Evolutionary conservation across 352 stramenopile species (phyloP), one percentile per base, ranked within the genome.

Genomic region (Pythium inflatum): DNA sequence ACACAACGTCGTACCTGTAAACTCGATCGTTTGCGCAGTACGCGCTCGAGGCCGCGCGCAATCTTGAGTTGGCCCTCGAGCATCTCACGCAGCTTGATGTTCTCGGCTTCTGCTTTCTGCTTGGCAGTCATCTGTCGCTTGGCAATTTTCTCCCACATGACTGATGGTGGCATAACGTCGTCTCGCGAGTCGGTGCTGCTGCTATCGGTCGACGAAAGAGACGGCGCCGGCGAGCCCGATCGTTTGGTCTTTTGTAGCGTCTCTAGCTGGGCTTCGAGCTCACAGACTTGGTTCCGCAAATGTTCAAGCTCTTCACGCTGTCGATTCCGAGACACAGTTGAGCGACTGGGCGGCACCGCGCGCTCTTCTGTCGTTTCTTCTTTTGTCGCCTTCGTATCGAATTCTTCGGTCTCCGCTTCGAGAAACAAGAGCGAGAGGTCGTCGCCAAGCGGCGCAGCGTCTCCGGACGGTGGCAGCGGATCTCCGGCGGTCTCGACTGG

Each of bases 241-340:
- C 48, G 45, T 20, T 22, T 62, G 22, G 36, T 57, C 30, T 73
- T 58, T 50, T 73, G 40, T 2, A 73, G 41, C 6, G 27, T 51
- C 43, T 0, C 54, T 30, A 89, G 67, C 40, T 81, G 66, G 13
- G 66, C 38, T 45, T 89, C 78, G 20, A 89, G 63, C 48, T 78
- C 69, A 18, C 67, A 61, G n/a, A 87, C 82, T 34, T 76, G 78
- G 24, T 72, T 28, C 6, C 79, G 75, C 12, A 90, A 72, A 59
- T 87, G 88, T n/a, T 62, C 70, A 12, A 90, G 65, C 73, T 90
- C 82, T 51, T 85, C 73, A 46, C 88, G 86, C 58, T 87, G 81
- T 20, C 79, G 73, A 68, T 76, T 82, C 30, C 82, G 78, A n/a
- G 11, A 78, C 82, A 24, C 54, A 34, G 33, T 71, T 65, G 14